Evolutionary conservation across 2,329 filamentous ascomycete genomes (phyloP).

Genomic region (Paecilomyces niveus): DNA sequence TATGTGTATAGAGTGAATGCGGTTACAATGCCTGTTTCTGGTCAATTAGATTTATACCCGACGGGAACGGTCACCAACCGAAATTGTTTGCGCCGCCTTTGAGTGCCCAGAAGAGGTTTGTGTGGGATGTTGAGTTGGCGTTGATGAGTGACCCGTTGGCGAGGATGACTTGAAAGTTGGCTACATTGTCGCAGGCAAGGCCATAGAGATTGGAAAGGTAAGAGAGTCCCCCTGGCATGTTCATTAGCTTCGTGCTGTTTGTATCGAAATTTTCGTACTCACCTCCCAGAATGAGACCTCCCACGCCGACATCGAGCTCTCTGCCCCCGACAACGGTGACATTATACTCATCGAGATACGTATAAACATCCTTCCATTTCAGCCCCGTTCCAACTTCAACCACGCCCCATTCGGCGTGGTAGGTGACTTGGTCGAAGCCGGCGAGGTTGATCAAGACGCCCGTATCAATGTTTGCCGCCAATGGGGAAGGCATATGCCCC

Average conservation of each 20-base stretch:
- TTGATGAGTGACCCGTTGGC: too few relatives aligned
- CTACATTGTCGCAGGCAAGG: too few relatives aligned
- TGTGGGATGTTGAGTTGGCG: background rate
- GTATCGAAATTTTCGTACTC: too few relatives aligned
- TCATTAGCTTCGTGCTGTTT: too few relatives aligned
- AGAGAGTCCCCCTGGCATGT: too few relatives aligned
- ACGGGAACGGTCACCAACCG: background rate
- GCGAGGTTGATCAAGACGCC: constrained; percentile 4
- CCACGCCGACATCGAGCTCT: constrained; percentile 6
- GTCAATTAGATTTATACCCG: background rate
- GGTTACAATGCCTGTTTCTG: constrained; percentile 16
- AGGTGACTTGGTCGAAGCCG: constrained; percentile 1
- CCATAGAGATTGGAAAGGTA: too few relatives aligned
- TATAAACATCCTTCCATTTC: constrained; percentile 5
- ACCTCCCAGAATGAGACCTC: constrained; percentile 4
- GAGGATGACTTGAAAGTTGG: too few relatives aligned
- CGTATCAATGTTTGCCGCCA: constrained; percentile 2
- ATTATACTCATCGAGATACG: constrained; percentile 2
- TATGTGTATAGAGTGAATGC: constrained; percentile 18
- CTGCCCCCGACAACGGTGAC: constrained; percentile 5
- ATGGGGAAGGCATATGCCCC: too few relatives aligned
- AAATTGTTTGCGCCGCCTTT: constrained; percentile 12
- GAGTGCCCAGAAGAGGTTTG: constrained; percentile 10
- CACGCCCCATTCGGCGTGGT: constrained; percentile 1
- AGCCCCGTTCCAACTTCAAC: constrained; percentile 3